Evolutionary conservation across 2,329 filamentous ascomycete genomes (phyloP).

Genomic region (Colletotrichum lupini): DNA sequence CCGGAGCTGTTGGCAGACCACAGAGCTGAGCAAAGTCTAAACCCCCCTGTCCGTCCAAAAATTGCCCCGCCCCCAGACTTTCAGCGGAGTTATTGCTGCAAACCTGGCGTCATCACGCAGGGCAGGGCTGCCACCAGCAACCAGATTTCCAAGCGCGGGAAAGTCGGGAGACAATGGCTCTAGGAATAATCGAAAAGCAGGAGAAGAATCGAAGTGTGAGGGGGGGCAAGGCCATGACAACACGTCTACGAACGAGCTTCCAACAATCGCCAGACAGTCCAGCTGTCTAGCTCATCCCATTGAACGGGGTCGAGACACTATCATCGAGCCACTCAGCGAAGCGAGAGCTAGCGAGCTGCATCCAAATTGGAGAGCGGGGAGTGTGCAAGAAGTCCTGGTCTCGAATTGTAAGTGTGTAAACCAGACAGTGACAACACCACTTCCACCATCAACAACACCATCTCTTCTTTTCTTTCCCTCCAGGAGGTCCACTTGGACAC

Average conservation of each 20-base stretch:
- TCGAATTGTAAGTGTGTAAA: slow-evolving; percentile 6
- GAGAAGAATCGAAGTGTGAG: slow-evolving; percentile 15
- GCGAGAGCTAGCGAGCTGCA: neutral
- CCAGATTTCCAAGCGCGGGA: slow-evolving; percentile 15
- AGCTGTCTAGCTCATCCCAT: slow-evolving; percentile 1
- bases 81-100: slow-evolving; percentile 10
- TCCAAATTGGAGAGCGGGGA: slow-evolving; percentile 6
- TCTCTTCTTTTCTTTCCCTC: slow-evolving; percentile 6
- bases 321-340: slow-evolving; percentile 9
- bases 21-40: neutral
- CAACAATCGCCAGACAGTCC: neutral
- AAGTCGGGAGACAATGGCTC: neutral
- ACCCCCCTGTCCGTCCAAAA: slow-evolving; percentile 14
- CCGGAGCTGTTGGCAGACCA: neutral
- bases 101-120: slow-evolving; percentile 25
- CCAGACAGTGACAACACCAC: slow-evolving; percentile 11
- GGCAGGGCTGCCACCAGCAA: slow-evolving; percentile 25
- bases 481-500: slow-evolving; percentile 23
- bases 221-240: slow-evolving; percentile 5
- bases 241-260: neutral
- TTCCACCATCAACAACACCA: neutral
- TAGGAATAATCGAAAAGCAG: slow-evolving; percentile 12
- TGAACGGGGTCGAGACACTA: neutral
- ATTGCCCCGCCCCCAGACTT: slow-evolving; percentile 24
- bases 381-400: neutral